Evolutionary conservation across 805 yeast species (phyloP).

Genomic region (Sporopachydermia lactativora): DNA sequence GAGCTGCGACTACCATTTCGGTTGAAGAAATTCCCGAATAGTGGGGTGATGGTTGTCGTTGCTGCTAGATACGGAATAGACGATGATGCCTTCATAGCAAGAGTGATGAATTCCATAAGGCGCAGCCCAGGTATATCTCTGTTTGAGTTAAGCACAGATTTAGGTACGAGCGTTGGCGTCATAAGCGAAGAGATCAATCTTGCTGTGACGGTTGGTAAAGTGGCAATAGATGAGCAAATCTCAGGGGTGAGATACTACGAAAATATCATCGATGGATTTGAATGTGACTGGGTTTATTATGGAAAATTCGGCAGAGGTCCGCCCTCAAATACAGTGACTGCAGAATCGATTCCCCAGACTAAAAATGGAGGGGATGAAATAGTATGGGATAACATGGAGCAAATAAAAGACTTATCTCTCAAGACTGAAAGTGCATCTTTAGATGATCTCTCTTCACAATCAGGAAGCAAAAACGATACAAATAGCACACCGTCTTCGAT

Average conservation of each 20-base stretch:
- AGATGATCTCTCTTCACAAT: no score
- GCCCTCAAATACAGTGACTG: no score
- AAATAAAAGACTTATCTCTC: no score
- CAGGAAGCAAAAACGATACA: no score
- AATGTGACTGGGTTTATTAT: background rate
- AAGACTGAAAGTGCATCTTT: no score
- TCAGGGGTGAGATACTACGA: slow-evolving; percentile 51
- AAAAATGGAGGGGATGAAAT: no score
- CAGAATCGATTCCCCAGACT: no score
- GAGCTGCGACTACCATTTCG: slow-evolving; percentile 42
- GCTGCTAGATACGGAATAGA: slow-evolving; percentile 1
- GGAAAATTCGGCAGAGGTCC: background rate
- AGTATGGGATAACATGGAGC: no score
- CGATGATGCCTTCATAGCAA: slow-evolving; percentile 2
- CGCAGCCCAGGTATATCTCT: background rate
- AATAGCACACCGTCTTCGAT: no score
- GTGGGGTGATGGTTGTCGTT: slow-evolving; percentile 22
- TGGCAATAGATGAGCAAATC: slow-evolving; percentile 55
- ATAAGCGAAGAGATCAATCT: slow-evolving; percentile 49
- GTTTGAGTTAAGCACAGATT: slow-evolving; percentile 29
- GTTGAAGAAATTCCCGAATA: slow-evolving; percentile 23
- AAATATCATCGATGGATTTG: slow-evolving; percentile 20
- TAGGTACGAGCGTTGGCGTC: slow-evolving; percentile 54
- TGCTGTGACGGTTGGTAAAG: slow-evolving; percentile 39
- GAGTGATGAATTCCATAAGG: background rate